These are phyloP conservation scores for Botryotinia globosa DNA, from an alignment of 2,329 filamentous ascomycete genomes.

Conservation along the genomic window DNA sequence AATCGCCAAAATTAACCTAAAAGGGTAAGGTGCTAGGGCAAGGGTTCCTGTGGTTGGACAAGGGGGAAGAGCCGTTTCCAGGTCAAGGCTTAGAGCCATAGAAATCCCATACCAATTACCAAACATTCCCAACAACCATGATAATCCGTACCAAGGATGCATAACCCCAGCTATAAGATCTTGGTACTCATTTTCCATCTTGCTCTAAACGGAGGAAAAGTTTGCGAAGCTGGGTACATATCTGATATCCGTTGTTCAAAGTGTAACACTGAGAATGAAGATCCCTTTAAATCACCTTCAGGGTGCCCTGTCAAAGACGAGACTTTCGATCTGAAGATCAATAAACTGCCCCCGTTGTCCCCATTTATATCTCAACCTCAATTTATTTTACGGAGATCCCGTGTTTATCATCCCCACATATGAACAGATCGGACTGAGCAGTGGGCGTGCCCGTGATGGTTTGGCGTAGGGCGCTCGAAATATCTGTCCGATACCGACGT, in stretches of 20 bases:
- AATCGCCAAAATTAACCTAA: slow-evolving; percentile 17
- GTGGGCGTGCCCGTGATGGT: not conserved
- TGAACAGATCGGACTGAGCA: not conserved
- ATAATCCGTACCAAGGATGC: not conserved
- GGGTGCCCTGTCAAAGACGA: slow-evolving; percentile 7
- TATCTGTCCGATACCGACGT: not conserved
- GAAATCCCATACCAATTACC: not conserved
- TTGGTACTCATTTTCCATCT: slow-evolving; percentile 2
- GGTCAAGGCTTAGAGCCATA: slow-evolving; percentile 1
- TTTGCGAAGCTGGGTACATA: not conserved
- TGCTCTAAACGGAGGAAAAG: not conserved
- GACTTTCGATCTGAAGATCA: slow-evolving; percentile 17
- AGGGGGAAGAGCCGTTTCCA: slow-evolving; percentile 21
- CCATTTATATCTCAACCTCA: slow-evolving; percentile 12
- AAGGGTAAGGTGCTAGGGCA: slow-evolving; percentile 6
- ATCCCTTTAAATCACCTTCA: slow-evolving; percentile 7
- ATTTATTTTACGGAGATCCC: slow-evolving; percentile 16
- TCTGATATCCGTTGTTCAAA: not conserved
- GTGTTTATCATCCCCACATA: slow-evolving; percentile 12
- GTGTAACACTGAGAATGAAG: not conserved
- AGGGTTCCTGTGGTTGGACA: not conserved
- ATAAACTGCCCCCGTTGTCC: slow-evolving; percentile 4
- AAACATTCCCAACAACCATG: not conserved
- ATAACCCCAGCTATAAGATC: slow-evolving; percentile 5
- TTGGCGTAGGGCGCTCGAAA: not conserved